Conservation (phyloP, 1,284 basidiomycete species). For the Melanopsichium pennsylvanicum region DNA sequence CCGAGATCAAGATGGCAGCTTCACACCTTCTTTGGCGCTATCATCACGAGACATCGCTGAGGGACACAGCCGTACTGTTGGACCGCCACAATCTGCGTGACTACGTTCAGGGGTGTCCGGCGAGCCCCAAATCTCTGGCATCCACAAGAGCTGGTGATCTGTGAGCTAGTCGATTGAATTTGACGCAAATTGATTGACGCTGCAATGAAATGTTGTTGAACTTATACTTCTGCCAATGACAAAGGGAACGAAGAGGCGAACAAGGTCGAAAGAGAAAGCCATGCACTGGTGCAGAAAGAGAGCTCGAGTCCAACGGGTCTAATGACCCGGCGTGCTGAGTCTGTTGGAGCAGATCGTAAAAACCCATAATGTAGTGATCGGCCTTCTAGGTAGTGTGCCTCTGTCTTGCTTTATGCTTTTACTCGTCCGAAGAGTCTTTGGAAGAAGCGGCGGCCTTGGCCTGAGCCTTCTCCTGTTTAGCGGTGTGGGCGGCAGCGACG, state of each 20-base stretch:
- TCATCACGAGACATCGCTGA: slow-evolving; percentile 7
- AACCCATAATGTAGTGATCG: too few relatives aligned
- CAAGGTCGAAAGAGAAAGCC: neutral
- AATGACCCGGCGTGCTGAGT: too few relatives aligned
- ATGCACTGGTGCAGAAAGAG: too few relatives aligned
- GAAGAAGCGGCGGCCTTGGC: slow-evolving; percentile 14
- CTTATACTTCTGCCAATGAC: slow-evolving; percentile 4
- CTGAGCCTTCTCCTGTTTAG: slow-evolving; percentile 37
- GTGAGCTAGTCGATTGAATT: too few relatives aligned
- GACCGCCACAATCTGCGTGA: slow-evolving; percentile 17
- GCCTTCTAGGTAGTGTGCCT: neutral
- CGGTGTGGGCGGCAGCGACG: slow-evolving; percentile 36
- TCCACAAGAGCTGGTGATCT: neutral
- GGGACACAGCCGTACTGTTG: slow-evolving; percentile 9
- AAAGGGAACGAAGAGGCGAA: neutral
- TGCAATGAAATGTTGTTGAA: slow-evolving; percentile 5
- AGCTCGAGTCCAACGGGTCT: too few relatives aligned
- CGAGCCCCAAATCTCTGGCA: neutral
- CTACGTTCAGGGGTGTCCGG: slow-evolving; percentile 3
- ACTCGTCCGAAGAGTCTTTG: slow-evolving; percentile 16
- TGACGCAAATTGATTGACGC: slow-evolving; percentile 15
- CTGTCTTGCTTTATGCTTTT: neutral
- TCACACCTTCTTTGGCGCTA: slow-evolving; percentile 56
- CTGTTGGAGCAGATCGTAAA: too few relatives aligned
- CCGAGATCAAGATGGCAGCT: slow-evolving; percentile 50